Base-by-base conservation (phyloP, 2,329 filamentous ascomycete genomes). In the Pseudocercospora crystallina region DNA sequence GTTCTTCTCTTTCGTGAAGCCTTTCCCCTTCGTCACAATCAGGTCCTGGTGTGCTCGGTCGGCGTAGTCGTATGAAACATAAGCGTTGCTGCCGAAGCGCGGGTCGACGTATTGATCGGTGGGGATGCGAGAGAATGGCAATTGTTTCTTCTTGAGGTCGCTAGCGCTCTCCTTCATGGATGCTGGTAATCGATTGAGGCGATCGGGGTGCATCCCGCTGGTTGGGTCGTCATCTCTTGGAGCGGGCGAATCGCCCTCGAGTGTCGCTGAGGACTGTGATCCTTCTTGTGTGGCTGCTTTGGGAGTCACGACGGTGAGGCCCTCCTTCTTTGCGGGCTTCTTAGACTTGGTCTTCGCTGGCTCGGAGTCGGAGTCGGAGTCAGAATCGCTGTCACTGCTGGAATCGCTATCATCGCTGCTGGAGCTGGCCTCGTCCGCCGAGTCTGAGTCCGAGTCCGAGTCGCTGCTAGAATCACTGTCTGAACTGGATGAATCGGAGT, bases 1-100 rank as follows among this genome's bases (percentile, higher is more conserved):
- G 76, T 99, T 99, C 84, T 99, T 99, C 78, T 97, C 94, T 79
- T 99, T 99, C 53, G 92, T 97, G 74, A 99, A 99, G 3, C 90
- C 90, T 76, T 96, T 97, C 65, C 94, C 94, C 69, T 87, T 89
- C 30, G 92, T 97, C 34, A 96, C 82, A 42, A 90, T 89, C 57
- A 99, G 76, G 68, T 96, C 91, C 61, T 90, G 82, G 67, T 91
- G 89, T 8, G 95, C 95, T 61, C 84, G 84, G 63, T 94, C 86
- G 17, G 91, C 92, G 73, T 97, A 99, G 57, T 87, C 85, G 69
- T 96, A 90, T 15, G 84, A 79, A 9, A 89, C 79, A 69, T 92
- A 97, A 11, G 81, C 82, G 72, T 97, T 96, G 62, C 86, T 90
- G 2, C 83, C 68, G 62, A 90, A 85, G 63, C 76, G 81, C 15